Percentiles rank a stretch among this genome's conserved stretches.
phyloP scores from a whole-genome alignment of 148 eudicot species.

The Chenopodium formosanum region DNA sequence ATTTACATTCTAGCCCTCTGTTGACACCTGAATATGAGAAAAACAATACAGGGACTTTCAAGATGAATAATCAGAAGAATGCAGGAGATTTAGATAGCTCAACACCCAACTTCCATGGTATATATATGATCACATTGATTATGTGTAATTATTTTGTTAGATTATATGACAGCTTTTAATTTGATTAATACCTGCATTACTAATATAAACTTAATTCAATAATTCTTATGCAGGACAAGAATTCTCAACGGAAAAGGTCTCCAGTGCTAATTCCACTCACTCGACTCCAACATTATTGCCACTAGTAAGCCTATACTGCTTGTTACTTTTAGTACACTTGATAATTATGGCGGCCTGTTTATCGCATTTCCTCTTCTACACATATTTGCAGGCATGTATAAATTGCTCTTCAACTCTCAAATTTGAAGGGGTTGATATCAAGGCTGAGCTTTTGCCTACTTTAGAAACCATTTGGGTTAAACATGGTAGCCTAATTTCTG shows the following conservation, averaged over 20 bases:
- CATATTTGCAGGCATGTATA: background rate
- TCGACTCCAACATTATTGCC: background rate
- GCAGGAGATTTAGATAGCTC: background rate
- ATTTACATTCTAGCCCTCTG: background rate
- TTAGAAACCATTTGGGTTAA: constrained; percentile 14
- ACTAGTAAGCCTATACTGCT: background rate
- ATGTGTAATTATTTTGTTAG: background rate
- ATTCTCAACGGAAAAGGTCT: background rate
- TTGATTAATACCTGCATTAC: background rate
- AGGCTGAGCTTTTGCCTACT: constrained; percentile 16
- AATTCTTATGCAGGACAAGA: background rate
- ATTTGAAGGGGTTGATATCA: constrained; percentile 23
- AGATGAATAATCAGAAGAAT: background rate
- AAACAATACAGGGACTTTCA: background rate
- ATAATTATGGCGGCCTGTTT: background rate
- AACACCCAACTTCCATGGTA: background rate
- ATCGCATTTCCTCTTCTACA: background rate
- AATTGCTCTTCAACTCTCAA: background rate
- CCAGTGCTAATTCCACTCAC: background rate
- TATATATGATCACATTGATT: background rate
- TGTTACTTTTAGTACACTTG: background rate
- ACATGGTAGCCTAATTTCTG: constrained; percentile 17
- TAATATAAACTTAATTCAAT: background rate
- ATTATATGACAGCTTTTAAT: background rate
- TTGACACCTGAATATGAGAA: background rate